Evolutionary conservation across 2,329 filamentous ascomycete species (phyloP), one percentile per base, ranked within the genome.

Genomic region (Tolypocladium tropicale): DNA sequence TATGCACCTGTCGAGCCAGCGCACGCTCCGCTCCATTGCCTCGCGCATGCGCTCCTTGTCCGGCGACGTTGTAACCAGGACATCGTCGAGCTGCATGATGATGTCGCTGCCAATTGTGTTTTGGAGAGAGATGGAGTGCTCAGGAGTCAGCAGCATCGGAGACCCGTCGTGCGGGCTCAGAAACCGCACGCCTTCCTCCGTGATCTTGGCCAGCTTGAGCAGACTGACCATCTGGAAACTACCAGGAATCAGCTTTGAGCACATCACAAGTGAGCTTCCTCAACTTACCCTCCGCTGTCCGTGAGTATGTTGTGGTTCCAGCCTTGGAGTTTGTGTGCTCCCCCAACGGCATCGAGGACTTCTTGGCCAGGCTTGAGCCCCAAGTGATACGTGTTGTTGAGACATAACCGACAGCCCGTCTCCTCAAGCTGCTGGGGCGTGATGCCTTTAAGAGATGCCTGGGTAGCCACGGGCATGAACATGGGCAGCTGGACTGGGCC

Each of bases 201-300:
- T 97, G 58, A 99, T 86, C 60, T 88, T 92, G 54, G 94, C 94
- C 54, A 99, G 83, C 69, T 96, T 89, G 53, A 99, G 82, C 36
- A 99, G 79, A 59, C 91, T 96, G 55, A 99, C 95, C 94, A 99
- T 99, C 72, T 99, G 94, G 72, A 99, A 99, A 58, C 93, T 96
- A 51, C 30, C 21, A 10, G 3, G 28, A 37, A 18, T 25, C 28
- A 50, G 46, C 46, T 14, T 11, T 10, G 21, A 18, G 25, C 18
- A 21, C 16, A 11, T 51, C 23, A 28, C 52, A 55, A 37, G 37
- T 48, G 53, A 12, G 6, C 11, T 36, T 23, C 18, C 53, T 11
- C 55, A 48, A 71, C 76, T 60, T 75, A 85, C 83, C 84, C 85
- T 73, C 85, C 85, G 64, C 84, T 87, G 67, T 88, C 85, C 49